These are phyloP conservation scores for Pythium aphanidermatum DNA, from an alignment of 352 stramenopile species.

Conservation along the genomic window DNA sequence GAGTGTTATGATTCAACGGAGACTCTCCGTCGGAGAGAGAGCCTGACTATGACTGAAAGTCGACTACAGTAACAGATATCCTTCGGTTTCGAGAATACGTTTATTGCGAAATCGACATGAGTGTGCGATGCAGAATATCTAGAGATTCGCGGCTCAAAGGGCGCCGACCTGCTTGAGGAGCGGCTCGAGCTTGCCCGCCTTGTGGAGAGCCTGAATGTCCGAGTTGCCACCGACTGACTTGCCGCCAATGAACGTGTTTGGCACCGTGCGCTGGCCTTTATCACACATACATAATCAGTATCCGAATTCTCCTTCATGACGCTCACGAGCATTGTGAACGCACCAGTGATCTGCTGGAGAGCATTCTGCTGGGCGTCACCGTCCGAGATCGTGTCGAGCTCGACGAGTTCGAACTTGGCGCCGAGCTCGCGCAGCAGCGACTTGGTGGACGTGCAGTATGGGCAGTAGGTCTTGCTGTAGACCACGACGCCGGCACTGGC, in stretches of 20 bases:
- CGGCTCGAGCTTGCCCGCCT: conserved; percentile 82
- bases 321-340: conserved; percentile 1
- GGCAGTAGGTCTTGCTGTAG: conserved; percentile 95
- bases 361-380: conserved; percentile 49
- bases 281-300: too few species aligned
- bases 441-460: conserved; percentile 88
- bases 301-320: too few species aligned
- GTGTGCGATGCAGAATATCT: conserved; percentile 1
- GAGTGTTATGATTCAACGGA: too few species aligned
- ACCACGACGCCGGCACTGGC: conserved; percentile 48
- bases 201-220: conserved; percentile 87
- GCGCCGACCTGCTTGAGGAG: conserved; percentile 76
- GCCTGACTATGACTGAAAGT: too few species aligned
- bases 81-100: too few species aligned
- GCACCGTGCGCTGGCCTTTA: conserved; percentile 92
- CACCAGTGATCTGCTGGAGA: conserved; percentile 51
- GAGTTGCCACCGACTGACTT: conserved; percentile 94
- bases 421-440: conserved; percentile 45
- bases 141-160: conserved; percentile 15
- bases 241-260: conserved; percentile 96
- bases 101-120: neutral
- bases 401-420: conserved; percentile 47
- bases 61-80: too few species aligned
- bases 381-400: conserved; percentile 47
- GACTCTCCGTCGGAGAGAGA: too few species aligned